A percentile compares a stretch with the other conserved stretches of the same genome.
Evolutionary conservation across 257 asterid species (phyloP).

Genomic region (Paraleonurus japonicus): DNA sequence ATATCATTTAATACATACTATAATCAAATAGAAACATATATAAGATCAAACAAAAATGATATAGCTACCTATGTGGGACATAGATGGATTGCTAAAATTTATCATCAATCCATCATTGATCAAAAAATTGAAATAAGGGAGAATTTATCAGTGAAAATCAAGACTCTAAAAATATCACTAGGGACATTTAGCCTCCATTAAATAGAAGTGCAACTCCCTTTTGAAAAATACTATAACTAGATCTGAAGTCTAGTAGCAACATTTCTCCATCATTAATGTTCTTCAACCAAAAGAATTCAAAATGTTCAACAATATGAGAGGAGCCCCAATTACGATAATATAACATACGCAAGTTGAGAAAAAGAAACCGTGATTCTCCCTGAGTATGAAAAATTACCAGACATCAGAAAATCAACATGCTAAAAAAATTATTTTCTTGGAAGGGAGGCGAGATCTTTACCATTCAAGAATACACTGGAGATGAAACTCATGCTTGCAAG

Average conservation of each 20-base stretch:
- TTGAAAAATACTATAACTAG: too few relatives aligned
- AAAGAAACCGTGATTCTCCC: neutral
- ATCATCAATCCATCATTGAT: too few relatives aligned
- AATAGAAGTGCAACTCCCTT: too few relatives aligned
- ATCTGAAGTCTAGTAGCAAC: neutral
- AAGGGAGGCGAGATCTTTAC: conserved; percentile 32
- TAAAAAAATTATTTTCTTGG: neutral
- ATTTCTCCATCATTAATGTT: neutral
- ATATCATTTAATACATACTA: too few relatives aligned
- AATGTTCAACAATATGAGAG: neutral
- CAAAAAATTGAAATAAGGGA: too few relatives aligned
- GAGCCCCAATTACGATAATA: neutral
- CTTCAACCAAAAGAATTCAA: neutral
- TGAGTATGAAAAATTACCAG: neutral
- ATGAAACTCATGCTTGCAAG: conserved; percentile 90
- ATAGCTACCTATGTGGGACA: too few relatives aligned
- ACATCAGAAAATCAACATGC: neutral
- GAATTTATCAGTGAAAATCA: too few relatives aligned
- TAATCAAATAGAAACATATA: too few relatives aligned
- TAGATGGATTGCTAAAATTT: too few relatives aligned
- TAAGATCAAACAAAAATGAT: too few relatives aligned
- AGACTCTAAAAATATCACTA: too few relatives aligned
- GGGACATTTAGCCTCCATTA: too few relatives aligned
- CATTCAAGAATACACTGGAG: conserved; percentile 94
- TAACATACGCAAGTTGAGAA: neutral